A percentile compares a stretch with the other conserved stretches of the same genome.
Evolutionary conservation across 1,284 basidiomycete species (phyloP).

Genomic region (Cutaneotrichosporon sp.): DNA sequence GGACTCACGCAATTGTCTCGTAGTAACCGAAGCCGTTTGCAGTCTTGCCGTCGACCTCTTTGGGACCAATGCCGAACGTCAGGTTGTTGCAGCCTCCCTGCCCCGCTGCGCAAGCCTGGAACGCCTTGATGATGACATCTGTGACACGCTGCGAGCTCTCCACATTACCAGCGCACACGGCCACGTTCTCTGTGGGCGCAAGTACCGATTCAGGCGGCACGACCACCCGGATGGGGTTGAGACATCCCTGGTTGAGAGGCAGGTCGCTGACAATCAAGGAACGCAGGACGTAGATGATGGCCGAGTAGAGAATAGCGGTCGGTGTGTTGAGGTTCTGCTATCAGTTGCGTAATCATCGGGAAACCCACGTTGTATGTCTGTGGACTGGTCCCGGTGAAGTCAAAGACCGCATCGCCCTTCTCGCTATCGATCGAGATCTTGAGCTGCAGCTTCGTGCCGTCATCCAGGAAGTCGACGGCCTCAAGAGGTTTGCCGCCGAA

Average conservation of each 20-base stretch:
- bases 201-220: conserved; percentile 72
- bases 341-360: conserved; percentile 11
- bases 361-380: conserved; percentile 61
- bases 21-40: conserved; percentile 89
- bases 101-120: conserved; percentile 86
- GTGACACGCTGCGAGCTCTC: conserved; percentile 90
- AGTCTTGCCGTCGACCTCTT: conserved; percentile 66
- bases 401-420: conserved; percentile 77
- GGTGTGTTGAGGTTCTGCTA: conserved; percentile 56
- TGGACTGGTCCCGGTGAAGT: conserved; percentile 82
- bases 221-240: conserved; percentile 42
- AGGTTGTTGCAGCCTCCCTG: conserved; percentile 81
- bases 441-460: conserved; percentile 55
- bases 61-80: conserved; percentile 70
- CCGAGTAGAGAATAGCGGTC: conserved; percentile 83
- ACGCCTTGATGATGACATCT: conserved; percentile 90
- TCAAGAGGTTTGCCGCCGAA: conserved; percentile 65
- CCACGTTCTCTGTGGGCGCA: conserved; percentile 77
- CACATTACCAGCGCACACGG: conserved; percentile 91
- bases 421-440: conserved; percentile 76
- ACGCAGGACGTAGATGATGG: conserved; percentile 91
- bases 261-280: conserved; percentile 90
- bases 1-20: conserved; percentile 73
- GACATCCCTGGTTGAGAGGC: conserved; percentile 57
- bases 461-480: conserved; percentile 53